Evolutionary conservation across 1,139 yeast genomes (phyloP).

Genomic region (Kurtzmaniella quercitrusa): DNA sequence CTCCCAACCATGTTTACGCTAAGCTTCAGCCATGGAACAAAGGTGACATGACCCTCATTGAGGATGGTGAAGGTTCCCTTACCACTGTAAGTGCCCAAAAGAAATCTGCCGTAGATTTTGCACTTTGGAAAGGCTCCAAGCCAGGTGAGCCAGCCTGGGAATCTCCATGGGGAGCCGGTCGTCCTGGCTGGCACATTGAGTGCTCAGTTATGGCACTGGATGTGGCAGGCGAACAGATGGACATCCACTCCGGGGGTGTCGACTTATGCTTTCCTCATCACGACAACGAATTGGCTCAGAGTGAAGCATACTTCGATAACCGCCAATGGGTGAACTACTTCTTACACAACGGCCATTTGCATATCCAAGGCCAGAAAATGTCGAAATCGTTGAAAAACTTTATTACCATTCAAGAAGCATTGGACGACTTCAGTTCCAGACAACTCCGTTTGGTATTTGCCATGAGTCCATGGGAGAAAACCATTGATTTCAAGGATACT

Average conservation of each 20-base stretch:
- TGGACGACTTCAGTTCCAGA: constrained; percentile 63
- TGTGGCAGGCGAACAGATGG: constrained; percentile 76
- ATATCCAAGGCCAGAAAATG: constrained; percentile 98
- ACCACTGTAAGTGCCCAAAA: constrained; percentile 50
- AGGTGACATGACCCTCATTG: constrained; percentile 78
- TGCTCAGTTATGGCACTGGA: constrained; percentile 99
- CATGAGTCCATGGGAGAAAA: constrained; percentile 87
- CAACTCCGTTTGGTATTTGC: constrained; percentile 91
- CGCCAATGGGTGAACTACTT: constrained; percentile 96
- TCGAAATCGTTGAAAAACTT: constrained; percentile 91
- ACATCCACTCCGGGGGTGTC: constrained; percentile 95
- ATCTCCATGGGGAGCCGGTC: constrained; percentile 95
- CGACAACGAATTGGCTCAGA: constrained; percentile 95
- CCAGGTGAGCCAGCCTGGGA: constrained; percentile 98
- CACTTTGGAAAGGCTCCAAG: constrained; percentile 93
- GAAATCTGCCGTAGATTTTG: constrained; percentile 80
- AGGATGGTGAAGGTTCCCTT: constrained; percentile 94
- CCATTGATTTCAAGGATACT: constrained; percentile 85
- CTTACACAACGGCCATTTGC: constrained; percentile 94
- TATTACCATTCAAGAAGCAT: constrained; percentile 90
- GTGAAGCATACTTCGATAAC: constrained; percentile 88
- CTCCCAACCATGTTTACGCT: constrained; percentile 77
- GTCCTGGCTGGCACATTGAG: constrained; percentile 99
- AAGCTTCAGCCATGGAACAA: constrained; percentile 98
- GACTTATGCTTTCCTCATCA: constrained; percentile 99